phyloP scores from a whole-genome alignment of 768 basidiomycete genomes.

The Phylloporus scabripes region DNA sequence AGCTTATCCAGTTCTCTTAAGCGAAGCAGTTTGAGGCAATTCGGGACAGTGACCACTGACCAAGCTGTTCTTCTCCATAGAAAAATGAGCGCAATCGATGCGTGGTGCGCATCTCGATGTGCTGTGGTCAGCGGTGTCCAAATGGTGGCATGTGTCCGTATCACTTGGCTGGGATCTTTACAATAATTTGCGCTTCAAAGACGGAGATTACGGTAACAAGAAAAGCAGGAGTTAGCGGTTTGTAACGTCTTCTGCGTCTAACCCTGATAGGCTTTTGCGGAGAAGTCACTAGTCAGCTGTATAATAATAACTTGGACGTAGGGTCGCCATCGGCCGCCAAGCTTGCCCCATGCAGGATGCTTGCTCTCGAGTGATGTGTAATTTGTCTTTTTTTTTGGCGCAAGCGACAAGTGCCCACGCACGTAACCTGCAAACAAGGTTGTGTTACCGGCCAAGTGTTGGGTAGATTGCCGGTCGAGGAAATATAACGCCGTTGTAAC shows the following conservation, averaged over 20 bases:
- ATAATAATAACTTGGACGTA: conserved; percentile 16
- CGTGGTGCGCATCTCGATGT: conserved; percentile 9
- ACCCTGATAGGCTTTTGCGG: conserved; percentile 34
- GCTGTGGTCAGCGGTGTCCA: conserved; percentile 5
- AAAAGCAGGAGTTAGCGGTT: conserved; percentile 26
- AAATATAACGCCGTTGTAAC: conserved; percentile 5
- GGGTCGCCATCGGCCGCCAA: background rate
- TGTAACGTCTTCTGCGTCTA: conserved; percentile 15
- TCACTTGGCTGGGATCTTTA: conserved; percentile 13
- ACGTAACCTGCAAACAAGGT: conserved; percentile 18
- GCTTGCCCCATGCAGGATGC: background rate
- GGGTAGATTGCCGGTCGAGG: conserved; percentile 13
- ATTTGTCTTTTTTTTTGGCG: background rate
- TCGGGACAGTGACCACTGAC: background rate
- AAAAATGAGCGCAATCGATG: conserved; percentile 8
- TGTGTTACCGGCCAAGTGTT: conserved; percentile 3
- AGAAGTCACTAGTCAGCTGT: conserved; percentile 15
- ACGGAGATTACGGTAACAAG: conserved; percentile 34
- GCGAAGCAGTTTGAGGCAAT: conserved; percentile 9
- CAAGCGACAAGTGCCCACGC: conserved; percentile 2
- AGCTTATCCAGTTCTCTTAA: background rate
- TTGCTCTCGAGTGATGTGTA: background rate
- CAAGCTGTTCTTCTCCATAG: conserved; percentile 1
- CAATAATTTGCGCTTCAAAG: conserved; percentile 9
- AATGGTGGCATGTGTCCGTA: conserved; percentile 9